A percentile compares a stretch with the other conserved stretches of the same genome.
Conservation (phyloP, 495 filamentous ascomycete genomes). For the Achaetomiella virescens region DNA sequence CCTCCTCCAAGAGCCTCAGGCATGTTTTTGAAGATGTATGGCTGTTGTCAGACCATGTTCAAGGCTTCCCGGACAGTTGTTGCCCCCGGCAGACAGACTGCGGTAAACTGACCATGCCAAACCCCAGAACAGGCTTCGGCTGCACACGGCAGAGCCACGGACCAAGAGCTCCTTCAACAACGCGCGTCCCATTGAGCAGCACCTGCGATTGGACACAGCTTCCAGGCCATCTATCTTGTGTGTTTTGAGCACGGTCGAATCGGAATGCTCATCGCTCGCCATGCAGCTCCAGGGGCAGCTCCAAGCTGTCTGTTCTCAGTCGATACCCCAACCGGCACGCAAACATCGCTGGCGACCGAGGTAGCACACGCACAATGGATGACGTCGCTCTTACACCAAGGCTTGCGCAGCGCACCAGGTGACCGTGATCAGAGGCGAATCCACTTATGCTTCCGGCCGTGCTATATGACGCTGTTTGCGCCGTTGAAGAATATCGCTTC, state of each 20-base stretch:
- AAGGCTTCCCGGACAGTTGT: no score
- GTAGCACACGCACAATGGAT: constrained; percentile 17
- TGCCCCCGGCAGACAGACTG: no score
- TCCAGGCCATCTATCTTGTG: neutral
- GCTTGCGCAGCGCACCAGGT: constrained; percentile 14
- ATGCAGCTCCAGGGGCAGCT: neutral
- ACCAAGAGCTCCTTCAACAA: no score
- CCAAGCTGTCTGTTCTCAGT: constrained; percentile 4
- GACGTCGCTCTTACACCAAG: constrained; percentile 27
- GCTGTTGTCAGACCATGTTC: no score
- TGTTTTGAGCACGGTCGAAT: constrained; percentile 7
- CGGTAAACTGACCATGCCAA: no score
- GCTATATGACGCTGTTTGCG: neutral
- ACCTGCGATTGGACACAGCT: neutral
- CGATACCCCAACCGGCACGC: constrained; percentile 7
- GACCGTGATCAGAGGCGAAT: constrained; percentile 11
- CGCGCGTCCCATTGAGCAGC: neutral
- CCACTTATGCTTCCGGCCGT: neutral
- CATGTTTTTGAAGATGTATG: no score
- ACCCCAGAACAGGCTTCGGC: no score
- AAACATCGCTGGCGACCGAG: neutral
- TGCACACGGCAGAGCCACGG: no score
- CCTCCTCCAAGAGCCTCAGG: no score
- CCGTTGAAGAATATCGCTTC: neutral
- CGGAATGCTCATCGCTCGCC: neutral